phyloP scores from a whole-genome alignment of 2,329 filamentous ascomycete genomes.

The Orbilia javanica region DNA sequence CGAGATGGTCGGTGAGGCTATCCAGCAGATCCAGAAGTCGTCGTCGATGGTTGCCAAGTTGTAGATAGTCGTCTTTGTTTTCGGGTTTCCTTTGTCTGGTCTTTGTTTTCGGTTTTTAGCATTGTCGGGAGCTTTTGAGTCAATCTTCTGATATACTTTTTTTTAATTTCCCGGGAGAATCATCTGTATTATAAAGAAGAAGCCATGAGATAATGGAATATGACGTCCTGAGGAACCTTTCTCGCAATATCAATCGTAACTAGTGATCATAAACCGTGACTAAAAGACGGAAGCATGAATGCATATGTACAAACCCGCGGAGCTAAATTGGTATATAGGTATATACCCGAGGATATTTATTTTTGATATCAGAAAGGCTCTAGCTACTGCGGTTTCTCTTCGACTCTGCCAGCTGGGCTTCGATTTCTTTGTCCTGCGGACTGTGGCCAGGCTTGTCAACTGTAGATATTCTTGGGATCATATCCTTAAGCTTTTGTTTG shows the following conservation, averaged over 20 bases:
- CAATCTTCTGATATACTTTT: slow-evolving; percentile 19
- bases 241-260: neutral
- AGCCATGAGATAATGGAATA: slow-evolving; percentile 43
- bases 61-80: slow-evolving; percentile 33
- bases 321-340: neutral
- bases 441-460: slow-evolving; percentile 69
- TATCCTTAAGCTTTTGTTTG: slow-evolving; percentile 74
- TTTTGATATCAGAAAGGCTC: neutral
- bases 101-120: slow-evolving; percentile 42
- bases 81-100: slow-evolving; percentile 24
- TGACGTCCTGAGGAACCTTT: slow-evolving; percentile 33
- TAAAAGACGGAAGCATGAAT: no score
- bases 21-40: slow-evolving; percentile 70
- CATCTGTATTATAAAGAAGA: slow-evolving; percentile 55
- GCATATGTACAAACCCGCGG: slow-evolving; percentile 9
- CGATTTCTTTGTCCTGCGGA: slow-evolving; percentile 36
- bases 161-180: slow-evolving; percentile 32
- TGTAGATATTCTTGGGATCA: slow-evolving; percentile 73
- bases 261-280: neutral
- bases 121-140: slow-evolving; percentile 54
- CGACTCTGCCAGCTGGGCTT: slow-evolving; percentile 26
- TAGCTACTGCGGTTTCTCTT: slow-evolving; percentile 25
- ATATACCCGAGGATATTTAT: neutral
- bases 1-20: slow-evolving; percentile 88
- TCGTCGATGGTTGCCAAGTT: slow-evolving; percentile 56